Evolutionary conservation across 352 stramenopile genomes (phyloP), one percentile per base, ranked within the genome.

Genomic region (Plasmopara viticola): DNA sequence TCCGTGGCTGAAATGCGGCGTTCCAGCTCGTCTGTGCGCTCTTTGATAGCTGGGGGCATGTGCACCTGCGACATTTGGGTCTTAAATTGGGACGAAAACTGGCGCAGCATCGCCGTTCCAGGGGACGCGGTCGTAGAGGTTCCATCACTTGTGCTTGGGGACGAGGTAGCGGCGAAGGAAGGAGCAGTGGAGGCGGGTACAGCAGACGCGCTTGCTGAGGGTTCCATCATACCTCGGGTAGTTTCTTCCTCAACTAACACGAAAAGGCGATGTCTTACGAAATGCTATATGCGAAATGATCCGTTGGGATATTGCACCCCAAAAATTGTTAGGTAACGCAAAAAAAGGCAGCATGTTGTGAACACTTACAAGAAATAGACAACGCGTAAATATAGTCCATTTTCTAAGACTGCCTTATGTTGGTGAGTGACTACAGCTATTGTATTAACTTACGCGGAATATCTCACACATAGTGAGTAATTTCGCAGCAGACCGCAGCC

Each of bases 1-100:
- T 93, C 82, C 29, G 82, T 93, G 53, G 54, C 51, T 5, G 72
- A 75, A 61, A 90, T 90, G 55, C 78, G 77, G 37, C 82, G 65
- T 49, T 78, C 71, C 46, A 90, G 53, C 41, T 84, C 78, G 60
- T 90, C 79, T 29, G 79, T 78, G 54, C 72, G 79, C 44, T 85
- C 77, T 55, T 80, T 84, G 53, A 90, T 58, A 9, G 66, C 75
- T 29, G 79, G 71, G 20, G 77, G 79, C 57, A 88, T 64, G 59
- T 88, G 73, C 56, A 80, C 46, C 46, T 76, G 67, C 30, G 73
- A 70, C 34, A 75, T 44, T 64, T 84, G 65, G 31, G 53, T 40
- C 38, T 60, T 61, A 38, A 70, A 58, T 46, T 67, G 62, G 38
- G 59, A 57, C 20, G 63, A 71, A 35, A 71, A 44, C 44, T 71